A percentile compares a stretch with the other conserved stretches of the same genome.
Evolutionary conservation across 2,329 filamentous ascomycete species (phyloP).

Genomic region (Colletotrichum scovillei): DNA sequence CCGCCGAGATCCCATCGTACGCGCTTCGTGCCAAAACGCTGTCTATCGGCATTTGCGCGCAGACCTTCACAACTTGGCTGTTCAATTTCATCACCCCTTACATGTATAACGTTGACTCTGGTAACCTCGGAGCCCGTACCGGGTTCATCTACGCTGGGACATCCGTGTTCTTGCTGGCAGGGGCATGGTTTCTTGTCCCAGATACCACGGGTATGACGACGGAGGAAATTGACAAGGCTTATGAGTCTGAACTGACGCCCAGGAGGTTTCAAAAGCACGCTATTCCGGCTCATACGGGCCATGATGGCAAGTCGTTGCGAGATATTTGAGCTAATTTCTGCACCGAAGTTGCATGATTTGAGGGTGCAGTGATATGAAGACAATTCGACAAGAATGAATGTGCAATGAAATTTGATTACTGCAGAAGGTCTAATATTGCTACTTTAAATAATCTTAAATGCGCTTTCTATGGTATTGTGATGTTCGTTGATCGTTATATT

Average conservation of each 20-base stretch:
- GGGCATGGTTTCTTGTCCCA: not conserved
- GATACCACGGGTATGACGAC: constrained; percentile 11
- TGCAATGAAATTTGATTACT: too few species aligned
- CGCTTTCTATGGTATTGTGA: not conserved
- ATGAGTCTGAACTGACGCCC: too few species aligned
- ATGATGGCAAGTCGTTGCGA: too few species aligned
- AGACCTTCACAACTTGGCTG: constrained; percentile 6
- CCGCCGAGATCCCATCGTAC: constrained; percentile 5
- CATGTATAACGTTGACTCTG: constrained; percentile 8
- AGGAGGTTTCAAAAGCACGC: too few species aligned
- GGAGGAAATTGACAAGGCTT: not conserved
- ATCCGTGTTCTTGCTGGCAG: not conserved
- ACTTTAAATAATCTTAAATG: not conserved
- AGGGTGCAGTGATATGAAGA: too few species aligned
- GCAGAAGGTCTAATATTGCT: not conserved
- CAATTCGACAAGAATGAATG: too few species aligned
- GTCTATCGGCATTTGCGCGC: not conserved
- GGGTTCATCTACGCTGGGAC: too few species aligned
- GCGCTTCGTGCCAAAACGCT: not conserved
- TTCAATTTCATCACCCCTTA: constrained; percentile 3
- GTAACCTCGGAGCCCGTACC: too few species aligned
- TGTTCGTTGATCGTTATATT: not conserved
- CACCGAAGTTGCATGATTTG: too few species aligned
- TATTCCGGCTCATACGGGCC: too few species aligned
- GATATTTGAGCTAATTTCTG: too few species aligned